These are phyloP conservation scores for Pisolithus microcarpus DNA, from an alignment of 768 basidiomycete genomes.

Conservation along the genomic window DNA sequence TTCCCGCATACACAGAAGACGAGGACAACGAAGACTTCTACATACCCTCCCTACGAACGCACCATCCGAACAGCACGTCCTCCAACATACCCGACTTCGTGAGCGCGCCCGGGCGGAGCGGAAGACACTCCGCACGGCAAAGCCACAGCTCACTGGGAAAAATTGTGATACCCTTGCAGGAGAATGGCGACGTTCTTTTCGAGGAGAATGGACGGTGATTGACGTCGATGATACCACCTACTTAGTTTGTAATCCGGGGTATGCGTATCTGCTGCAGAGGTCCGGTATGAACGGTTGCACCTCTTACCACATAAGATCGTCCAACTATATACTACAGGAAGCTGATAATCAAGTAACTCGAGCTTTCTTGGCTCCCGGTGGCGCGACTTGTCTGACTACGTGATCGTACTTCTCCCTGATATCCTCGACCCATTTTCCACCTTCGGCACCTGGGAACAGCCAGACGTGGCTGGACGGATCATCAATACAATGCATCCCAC, in stretches of 20 bases:
- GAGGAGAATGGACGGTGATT: constrained; percentile 49
- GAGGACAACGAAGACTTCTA: constrained; percentile 65
- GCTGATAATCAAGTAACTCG: constrained; percentile 24
- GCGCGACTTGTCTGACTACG: background rate
- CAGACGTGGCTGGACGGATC: constrained; percentile 59
- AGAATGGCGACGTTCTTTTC: constrained; percentile 50
- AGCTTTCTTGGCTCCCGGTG: constrained; percentile 14
- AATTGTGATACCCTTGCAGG: constrained; percentile 33
- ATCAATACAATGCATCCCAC: constrained; percentile 6
- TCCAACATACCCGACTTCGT: constrained; percentile 61
- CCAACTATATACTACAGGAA: background rate
- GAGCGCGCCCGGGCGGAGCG: constrained; percentile 39
- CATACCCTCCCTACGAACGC: constrained; percentile 51
- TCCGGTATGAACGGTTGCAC: background rate
- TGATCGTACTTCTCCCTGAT: constrained; percentile 30
- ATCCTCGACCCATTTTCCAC: constrained; percentile 65
- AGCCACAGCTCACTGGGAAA: constrained; percentile 20
- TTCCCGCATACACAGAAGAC: constrained; percentile 38
- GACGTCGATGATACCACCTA: constrained; percentile 15
- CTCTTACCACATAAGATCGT: constrained; percentile 1
- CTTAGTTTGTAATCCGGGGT: background rate
- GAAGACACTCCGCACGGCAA: constrained; percentile 21
- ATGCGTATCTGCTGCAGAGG: background rate
- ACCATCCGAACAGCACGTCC: constrained; percentile 33
- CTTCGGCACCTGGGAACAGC: constrained; percentile 81